Base-by-base conservation (phyloP, 805 yeast species). In the Metschnikowia similis region DNA sequence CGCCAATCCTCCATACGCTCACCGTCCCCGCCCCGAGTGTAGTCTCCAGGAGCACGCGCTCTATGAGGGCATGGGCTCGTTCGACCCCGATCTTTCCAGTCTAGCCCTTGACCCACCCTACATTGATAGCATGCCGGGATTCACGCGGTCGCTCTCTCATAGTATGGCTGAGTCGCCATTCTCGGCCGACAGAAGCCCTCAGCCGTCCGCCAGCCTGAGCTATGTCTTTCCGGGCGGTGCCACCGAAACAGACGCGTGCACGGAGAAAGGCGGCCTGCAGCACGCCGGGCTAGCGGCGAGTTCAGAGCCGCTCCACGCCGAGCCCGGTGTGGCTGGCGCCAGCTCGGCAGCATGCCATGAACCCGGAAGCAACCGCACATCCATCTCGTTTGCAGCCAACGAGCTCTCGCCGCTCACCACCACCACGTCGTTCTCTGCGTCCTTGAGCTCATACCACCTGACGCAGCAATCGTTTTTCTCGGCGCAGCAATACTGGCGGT, bases 401-500 rank as follows among this genome's bases (percentile, higher is more conserved):
- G 78, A 72, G 14, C 56, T 73, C 40, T 67, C 73, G 30, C 78
- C 78, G 5, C 54, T 72, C 48, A 71, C 78, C 8, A 72, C 78
- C 4, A 70, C 76, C 9, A 72, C 77, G 0, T 71, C 76, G 3
- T 63, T 69, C 40, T 69, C 76, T 0, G 76, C 74, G 0, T 71
- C 76, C 10, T 61, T 70, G 2, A 63, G 66, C 29, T 71, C 76
- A 2, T 54, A 71, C 13, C 76, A 72, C 50, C 71, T 74, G 37
- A 62, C 70, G 2, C 78, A 72, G 48, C 75, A 72, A 6, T 71
- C 75, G 4, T 73, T 71, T 50, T 70, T 72, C 52, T 69, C 74
- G 1, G 77, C 78, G 4, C 71, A 71, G 35, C 78, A 72, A 52
- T 70, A 63, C 57, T 57, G 72, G 37, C 59, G 76, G 29, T 66